Base-by-base conservation (phyloP, 768 basidiomycete species). In the Mycena rosella region DNA sequence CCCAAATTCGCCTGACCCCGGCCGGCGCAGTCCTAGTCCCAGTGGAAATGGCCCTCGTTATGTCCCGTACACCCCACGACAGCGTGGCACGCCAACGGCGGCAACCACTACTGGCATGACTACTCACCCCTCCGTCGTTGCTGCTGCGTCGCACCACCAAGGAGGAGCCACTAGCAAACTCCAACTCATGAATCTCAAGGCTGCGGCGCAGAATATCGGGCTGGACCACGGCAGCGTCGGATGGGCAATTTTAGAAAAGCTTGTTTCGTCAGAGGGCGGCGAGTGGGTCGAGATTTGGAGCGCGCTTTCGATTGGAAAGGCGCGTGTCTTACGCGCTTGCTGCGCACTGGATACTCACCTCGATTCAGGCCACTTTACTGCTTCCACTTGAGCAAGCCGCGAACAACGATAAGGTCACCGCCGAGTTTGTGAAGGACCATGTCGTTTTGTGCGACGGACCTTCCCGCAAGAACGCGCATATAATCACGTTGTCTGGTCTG, bases 371-470 rank as follows among this genome's bases (percentile, higher is more conserved):
- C 4, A 91, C 92, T 0, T 75, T 99, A 14, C 81, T 98, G 18
- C 83, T 98, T 1, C 96, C 96, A 0, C 76, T 88, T 2, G 91
- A 93, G 55, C 83, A 85, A 49, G 75, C 81, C 8, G 81, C 86
- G 3, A 76, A 83, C 29, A 81, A 86, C 22, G 86, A 88, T 20
- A 82, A 82, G 54, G 84, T 95, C 57, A 92, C 91, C 0, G 79
- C 89, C 0, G 91, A 95, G 3, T 89, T 96, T 63, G 81, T 98
- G 32, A 89, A 88, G 74, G 96, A 98, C 74, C 97, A 99, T 75
- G 78, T 97, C 62, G 81, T 88, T 32, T 83, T 95, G 34, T 89
- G 85, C 71, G 88, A 93, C 57, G 82, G 82, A 1, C 74, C 83
- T 18, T 80, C 86, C 1, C 79, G 83, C 26, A 81, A 82, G 38